These are phyloP conservation scores for Zopfochytrium polystomum DNA, from an alignment of 371 early-diverging fungal genomes.

Conservation along the genomic window DNA sequence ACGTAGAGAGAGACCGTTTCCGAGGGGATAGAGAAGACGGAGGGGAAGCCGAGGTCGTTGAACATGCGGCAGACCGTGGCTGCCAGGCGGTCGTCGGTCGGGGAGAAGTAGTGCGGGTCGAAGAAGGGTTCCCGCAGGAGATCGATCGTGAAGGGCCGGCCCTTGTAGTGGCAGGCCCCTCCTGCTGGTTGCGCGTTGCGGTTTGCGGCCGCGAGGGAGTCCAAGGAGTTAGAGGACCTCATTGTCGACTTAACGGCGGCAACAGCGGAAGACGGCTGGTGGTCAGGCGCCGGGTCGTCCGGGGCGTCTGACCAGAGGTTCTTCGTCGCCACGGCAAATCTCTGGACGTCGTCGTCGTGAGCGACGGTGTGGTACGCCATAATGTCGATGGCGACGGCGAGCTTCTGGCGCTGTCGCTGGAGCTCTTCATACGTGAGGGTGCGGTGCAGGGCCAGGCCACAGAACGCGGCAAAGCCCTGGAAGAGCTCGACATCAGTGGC, in stretches of 20 bases:
- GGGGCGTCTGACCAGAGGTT: too few relatives aligned
- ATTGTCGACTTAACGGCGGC: too few relatives aligned
- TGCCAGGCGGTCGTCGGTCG: slow-evolving; percentile 30
- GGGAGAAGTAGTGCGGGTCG: slow-evolving; percentile 32
- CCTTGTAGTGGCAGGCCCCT: too few relatives aligned
- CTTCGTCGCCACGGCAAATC: too few relatives aligned
- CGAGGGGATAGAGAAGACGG: slow-evolving; percentile 24
- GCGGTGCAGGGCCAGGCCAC: slow-evolving; percentile 37
- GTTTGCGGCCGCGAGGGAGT: neutral
- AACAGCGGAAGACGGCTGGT: too few relatives aligned
- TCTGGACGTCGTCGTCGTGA: slow-evolving; percentile 19
- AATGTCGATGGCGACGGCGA: slow-evolving; percentile 34
- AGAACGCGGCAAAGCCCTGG: slow-evolving; percentile 32
- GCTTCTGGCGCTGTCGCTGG: slow-evolving; percentile 21
- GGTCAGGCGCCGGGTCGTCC: too few relatives aligned
- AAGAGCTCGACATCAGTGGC: slow-evolving; percentile 26
- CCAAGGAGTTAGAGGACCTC: neutral
- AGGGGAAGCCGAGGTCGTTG: slow-evolving; percentile 22
- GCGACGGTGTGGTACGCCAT: slow-evolving; percentile 37
- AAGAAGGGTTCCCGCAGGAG: slow-evolving; percentile 13
- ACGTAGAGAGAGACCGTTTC: slow-evolving; percentile 28
- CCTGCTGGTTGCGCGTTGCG: too few relatives aligned
- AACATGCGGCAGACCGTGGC: slow-evolving; percentile 32
- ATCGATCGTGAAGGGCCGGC: slow-evolving; percentile 1
- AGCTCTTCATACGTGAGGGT: slow-evolving; percentile 30